These are phyloP conservation scores for Chionographis japonica DNA, from an alignment of 106 monocot species.

Conservation along the genomic window DNA sequence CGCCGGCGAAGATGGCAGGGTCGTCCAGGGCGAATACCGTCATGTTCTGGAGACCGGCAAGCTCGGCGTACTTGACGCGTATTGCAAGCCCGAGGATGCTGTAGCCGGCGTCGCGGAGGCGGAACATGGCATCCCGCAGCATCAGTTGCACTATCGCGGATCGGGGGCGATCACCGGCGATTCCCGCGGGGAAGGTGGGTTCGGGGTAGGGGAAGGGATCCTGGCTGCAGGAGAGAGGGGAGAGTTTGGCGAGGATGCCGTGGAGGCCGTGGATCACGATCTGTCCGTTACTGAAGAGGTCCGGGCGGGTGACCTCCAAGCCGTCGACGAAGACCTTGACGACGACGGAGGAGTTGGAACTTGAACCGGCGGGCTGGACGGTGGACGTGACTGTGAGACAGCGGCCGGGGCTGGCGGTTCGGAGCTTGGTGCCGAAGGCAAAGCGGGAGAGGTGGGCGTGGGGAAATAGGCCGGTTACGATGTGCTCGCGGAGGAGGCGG, in stretches of 20 bases:
- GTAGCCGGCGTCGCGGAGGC: slow-evolving; percentile 24
- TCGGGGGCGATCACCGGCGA: neutral
- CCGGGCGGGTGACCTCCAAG: slow-evolving; percentile 22
- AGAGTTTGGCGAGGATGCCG: slow-evolving; percentile 21
- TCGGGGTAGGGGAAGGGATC: neutral
- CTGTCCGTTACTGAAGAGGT: slow-evolving; percentile 32
- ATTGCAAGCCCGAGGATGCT: slow-evolving; percentile 37
- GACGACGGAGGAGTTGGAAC: too few relatives aligned
- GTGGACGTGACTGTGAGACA: slow-evolving; percentile 17
- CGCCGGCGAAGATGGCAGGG: slow-evolving; percentile 29
- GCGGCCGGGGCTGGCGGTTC: slow-evolving; percentile 15
- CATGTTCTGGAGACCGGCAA: slow-evolving; percentile 22
- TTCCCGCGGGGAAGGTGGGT: neutral
- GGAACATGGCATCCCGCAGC: slow-evolving; percentile 31
- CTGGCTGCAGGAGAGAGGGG: slow-evolving; percentile 19
- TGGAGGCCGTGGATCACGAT: slow-evolving; percentile 33
- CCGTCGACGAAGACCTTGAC: slow-evolving; percentile 25
- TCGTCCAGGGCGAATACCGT: slow-evolving; percentile 45
- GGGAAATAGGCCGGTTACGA: slow-evolving; percentile 15
- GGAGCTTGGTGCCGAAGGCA: slow-evolving; percentile 23
- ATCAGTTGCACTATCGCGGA: neutral
- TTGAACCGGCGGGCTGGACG: neutral
- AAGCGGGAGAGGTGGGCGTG: slow-evolving; percentile 20
- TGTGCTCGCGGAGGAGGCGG: slow-evolving; percentile 5
- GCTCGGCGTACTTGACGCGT: slow-evolving; percentile 34